These are phyloP conservation scores for Naematelia encephala DNA, from an alignment of 768 basidiomycete species.

Conservation along the genomic window DNA sequence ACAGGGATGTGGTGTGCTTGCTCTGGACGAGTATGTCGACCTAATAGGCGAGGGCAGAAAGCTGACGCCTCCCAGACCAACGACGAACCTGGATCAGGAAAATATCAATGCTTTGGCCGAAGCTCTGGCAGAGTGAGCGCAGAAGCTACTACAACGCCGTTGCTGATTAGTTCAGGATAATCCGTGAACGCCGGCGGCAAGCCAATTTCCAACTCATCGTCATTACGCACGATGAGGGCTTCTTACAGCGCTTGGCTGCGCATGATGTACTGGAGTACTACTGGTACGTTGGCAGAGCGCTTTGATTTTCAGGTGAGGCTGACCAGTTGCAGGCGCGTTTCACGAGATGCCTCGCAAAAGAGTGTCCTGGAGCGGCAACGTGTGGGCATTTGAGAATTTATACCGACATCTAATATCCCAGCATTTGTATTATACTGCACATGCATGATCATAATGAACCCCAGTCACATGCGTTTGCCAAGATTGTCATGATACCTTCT, in stretches of 20 bases:
- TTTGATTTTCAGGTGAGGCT: not conserved
- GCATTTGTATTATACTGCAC: not conserved
- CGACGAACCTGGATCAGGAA: constrained; percentile 92
- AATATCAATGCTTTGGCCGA: constrained; percentile 91
- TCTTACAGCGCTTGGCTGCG: constrained; percentile 84
- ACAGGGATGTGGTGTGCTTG: constrained; percentile 95
- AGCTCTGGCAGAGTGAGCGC: constrained; percentile 80
- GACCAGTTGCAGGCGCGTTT: constrained; percentile 66
- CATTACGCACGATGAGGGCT: constrained; percentile 88
- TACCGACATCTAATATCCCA: not conserved
- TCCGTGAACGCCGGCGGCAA: constrained; percentile 83
- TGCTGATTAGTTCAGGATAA: constrained; percentile 63
- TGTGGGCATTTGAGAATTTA: constrained; percentile 17
- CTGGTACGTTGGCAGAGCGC: constrained; percentile 57
- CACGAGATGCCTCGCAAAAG: constrained; percentile 66
- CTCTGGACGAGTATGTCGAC: constrained; percentile 69
- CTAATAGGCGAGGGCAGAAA: not conserved
- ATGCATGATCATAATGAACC: not conserved
- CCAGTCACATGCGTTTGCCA: constrained; percentile 53
- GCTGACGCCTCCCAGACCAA: constrained; percentile 57
- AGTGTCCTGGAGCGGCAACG: constrained; percentile 56
- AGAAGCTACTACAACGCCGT: not conserved
- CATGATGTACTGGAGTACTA: constrained; percentile 92
- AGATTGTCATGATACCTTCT: constrained; percentile 65
- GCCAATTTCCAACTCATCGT: constrained; percentile 89